phyloP scores from a whole-genome alignment of 106 monocot genomes.

The Acorus calamus region DNA sequence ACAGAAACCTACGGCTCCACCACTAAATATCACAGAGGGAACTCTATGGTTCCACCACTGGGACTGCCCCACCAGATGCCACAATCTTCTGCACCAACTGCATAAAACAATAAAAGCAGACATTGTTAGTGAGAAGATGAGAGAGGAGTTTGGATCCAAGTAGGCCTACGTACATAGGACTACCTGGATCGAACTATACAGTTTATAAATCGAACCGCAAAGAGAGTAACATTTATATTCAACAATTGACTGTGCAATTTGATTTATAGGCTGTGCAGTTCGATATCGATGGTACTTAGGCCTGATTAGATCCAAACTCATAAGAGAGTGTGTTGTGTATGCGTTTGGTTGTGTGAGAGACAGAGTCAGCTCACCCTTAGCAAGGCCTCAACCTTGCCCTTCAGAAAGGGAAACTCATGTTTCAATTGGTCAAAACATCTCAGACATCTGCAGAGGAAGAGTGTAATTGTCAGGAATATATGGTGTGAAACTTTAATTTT shows the following conservation, averaged over 20 bases:
- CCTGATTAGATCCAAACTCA: no score
- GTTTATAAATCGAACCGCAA: no score
- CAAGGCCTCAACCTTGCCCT: constrained; percentile 44
- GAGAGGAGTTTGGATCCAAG: no score
- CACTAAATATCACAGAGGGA: no score
- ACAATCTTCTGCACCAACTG: constrained; percentile 69
- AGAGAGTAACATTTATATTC: no score
- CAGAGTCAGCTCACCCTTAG: constrained; percentile 26
- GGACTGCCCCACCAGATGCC: constrained; percentile 55
- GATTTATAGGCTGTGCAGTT: no score
- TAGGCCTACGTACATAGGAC: no score
- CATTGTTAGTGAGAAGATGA: neutral
- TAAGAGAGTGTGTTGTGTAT: no score
- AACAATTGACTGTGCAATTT: neutral
- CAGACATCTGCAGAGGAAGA: constrained; percentile 32
- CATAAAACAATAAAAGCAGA: constrained; percentile 1
- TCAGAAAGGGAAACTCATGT: constrained; percentile 37
- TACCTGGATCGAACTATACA: no score
- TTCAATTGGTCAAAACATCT: constrained; percentile 48
- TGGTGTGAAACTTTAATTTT: neutral
- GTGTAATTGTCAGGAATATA: neutral
- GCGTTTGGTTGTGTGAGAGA: neutral
- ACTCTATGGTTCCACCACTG: constrained; percentile 20
- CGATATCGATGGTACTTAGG: no score
- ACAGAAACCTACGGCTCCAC: no score